phyloP scores from a whole-genome alignment of 306 rosid genomes.

The Dryas alaskensis region DNA sequence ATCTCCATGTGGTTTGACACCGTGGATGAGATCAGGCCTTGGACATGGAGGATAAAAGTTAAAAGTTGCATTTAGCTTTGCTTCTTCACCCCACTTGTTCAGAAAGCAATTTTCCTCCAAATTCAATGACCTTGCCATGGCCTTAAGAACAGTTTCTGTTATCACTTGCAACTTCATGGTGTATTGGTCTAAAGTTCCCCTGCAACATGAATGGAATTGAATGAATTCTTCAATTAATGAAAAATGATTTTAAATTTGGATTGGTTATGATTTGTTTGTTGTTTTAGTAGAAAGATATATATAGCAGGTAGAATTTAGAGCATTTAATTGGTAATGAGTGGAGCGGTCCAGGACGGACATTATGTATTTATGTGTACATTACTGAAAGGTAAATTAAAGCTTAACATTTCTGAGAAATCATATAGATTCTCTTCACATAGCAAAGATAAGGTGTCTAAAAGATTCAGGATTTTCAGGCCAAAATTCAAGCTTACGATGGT shows the following conservation, averaged over 20 bases:
- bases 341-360: no score
- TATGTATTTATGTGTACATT: no score
- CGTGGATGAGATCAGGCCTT: slow-evolving; percentile 11
- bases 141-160: slow-evolving; percentile 49
- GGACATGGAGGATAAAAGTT: slow-evolving; percentile 4
- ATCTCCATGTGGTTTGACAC: slow-evolving; percentile 19
- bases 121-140: slow-evolving; percentile 64
- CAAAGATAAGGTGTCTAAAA: slow-evolving; percentile 17
- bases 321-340: no score
- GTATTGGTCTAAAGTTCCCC: slow-evolving; percentile 45
- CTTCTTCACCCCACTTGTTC: no score
- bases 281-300: no score
- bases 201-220: slow-evolving; percentile 15
- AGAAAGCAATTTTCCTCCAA: slow-evolving; percentile 38
- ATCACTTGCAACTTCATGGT: slow-evolving; percentile 25
- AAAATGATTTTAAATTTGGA: no score
- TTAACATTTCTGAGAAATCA: no score
- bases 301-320: no score
- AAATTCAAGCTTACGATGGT: slow-evolving; percentile 37
- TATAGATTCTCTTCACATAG: no score
- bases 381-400: no score
- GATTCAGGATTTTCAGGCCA: slow-evolving; percentile 52
- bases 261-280: no score
- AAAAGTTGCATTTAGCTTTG: neutral
- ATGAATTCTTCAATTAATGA: no score